A percentile compares a stretch with the other conserved stretches of the same genome.
These are phyloP conservation scores for Chytridium lagenaria DNA, from an alignment of 371 early-diverging fungal genomes.

Conservation along the genomic window DNA sequence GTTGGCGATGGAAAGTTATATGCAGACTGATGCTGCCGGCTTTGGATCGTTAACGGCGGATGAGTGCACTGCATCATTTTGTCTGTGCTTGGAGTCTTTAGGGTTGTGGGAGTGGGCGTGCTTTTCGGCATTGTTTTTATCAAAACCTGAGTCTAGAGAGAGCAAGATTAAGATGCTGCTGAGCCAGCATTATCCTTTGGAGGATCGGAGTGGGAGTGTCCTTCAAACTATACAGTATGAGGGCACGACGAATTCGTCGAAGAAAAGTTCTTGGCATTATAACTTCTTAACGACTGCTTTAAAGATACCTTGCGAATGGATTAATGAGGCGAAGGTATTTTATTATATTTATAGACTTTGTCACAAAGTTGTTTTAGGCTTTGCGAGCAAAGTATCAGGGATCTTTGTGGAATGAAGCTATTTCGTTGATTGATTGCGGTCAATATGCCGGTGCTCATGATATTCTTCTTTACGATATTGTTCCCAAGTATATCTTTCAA, in stretches of 20 bases:
- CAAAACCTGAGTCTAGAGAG: slow-evolving; percentile 34
- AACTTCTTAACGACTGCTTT: slow-evolving; percentile 59
- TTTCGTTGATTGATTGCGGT: slow-evolving; percentile 58
- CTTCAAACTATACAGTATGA: too few species aligned
- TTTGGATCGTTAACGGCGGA: slow-evolving; percentile 13
- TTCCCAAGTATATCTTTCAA: slow-evolving; percentile 23
- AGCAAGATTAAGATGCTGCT: slow-evolving; percentile 36
- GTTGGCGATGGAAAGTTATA: slow-evolving; percentile 30
- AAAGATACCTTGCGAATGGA: slow-evolving; percentile 63
- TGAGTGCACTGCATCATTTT: slow-evolving; percentile 49
- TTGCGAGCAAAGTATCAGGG: slow-evolving; percentile 66
- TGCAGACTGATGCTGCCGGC: slow-evolving; percentile 18
- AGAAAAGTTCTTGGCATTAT: slow-evolving; percentile 28
- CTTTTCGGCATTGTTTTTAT: slow-evolving; percentile 63
- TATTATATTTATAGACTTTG: slow-evolving; percentile 6
- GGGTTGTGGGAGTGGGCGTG: slow-evolving; percentile 79
- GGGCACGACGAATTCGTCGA: neutral
- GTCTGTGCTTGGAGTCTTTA: slow-evolving; percentile 65
- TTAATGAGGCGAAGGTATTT: slow-evolving; percentile 65
- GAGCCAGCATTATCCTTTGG: slow-evolving; percentile 39
- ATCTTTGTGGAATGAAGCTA: slow-evolving; percentile 53
- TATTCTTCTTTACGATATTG: slow-evolving; percentile 39
- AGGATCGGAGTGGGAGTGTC: slow-evolving; percentile 38
- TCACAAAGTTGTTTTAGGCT: slow-evolving; percentile 42
- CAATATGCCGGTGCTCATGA: slow-evolving; percentile 45